Evolutionary conservation across 176 grass and related monocot genomes (phyloP).

Genomic region (Urochloa ruziziensis): DNA sequence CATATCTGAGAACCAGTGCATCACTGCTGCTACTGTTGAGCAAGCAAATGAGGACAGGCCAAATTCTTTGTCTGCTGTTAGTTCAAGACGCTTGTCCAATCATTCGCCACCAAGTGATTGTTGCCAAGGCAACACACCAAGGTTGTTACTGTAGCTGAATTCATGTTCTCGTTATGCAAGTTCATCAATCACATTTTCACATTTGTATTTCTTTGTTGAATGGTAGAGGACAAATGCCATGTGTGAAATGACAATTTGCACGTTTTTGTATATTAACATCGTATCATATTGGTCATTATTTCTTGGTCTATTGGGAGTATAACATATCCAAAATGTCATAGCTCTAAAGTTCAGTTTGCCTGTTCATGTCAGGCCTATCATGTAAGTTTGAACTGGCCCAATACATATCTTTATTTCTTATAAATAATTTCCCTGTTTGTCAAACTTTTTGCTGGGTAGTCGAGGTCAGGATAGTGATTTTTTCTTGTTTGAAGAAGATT

Average conservation of each 20-base stretch:
- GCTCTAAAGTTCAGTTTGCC: neutral
- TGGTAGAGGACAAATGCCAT: neutral
- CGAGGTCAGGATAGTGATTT: no score
- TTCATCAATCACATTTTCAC: neutral
- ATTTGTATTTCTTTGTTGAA: neutral
- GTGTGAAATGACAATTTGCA: neutral
- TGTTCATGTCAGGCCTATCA: neutral
- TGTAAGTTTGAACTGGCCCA: neutral
- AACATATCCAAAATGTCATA: neutral
- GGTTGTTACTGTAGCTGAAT: conserved; percentile 46
- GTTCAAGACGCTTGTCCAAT: conserved; percentile 22
- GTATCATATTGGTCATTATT: neutral
- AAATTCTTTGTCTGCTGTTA: conserved; percentile 28
- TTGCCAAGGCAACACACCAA: conserved; percentile 58
- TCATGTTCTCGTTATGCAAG: neutral
- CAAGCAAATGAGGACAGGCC: conserved; percentile 36
- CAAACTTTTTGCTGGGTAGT: neutral
- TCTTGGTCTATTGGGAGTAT: neutral
- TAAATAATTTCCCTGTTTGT: neutral
- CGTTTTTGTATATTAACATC: neutral
- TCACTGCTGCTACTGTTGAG: conserved; percentile 4
- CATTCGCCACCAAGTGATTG: conserved; percentile 43
- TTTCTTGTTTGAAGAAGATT: no score
- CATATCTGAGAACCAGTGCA: conserved; percentile 32
- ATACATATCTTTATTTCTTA: neutral